Conservation (phyloP, 805 yeast genomes). For the Wickerhamomyces hampshirensis region DNA sequence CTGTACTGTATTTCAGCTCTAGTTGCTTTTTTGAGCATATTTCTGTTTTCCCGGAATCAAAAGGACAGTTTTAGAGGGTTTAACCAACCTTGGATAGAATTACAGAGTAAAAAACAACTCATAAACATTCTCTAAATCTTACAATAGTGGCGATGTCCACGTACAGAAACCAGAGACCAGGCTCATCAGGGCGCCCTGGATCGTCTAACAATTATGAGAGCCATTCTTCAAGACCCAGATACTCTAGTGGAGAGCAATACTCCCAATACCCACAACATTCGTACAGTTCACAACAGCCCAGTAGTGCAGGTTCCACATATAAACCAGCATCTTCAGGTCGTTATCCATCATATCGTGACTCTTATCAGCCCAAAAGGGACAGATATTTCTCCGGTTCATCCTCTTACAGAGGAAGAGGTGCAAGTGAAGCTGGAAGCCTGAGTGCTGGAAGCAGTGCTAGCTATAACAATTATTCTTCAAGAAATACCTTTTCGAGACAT, state of each 20-base stretch:
- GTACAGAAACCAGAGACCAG: slow-evolving; percentile 14
- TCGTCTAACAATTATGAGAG: slow-evolving; percentile 6
- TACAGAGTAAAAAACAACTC: neutral
- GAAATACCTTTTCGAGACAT: too few species aligned
- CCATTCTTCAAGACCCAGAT: slow-evolving; percentile 4
- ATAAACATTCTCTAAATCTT: too few species aligned
- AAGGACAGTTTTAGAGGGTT: neutral
- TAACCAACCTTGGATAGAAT: neutral
- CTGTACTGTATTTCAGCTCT: neutral
- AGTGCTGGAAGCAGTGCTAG: neutral
- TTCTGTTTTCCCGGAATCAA: neutral
- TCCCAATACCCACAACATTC: slow-evolving; percentile 1
- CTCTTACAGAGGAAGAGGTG: neutral
- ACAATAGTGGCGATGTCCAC: slow-evolving; percentile 15
- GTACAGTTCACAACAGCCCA: slow-evolving; percentile 2
- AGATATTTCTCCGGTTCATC: neutral
- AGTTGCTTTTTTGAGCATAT: neutral
- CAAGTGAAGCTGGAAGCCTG: neutral
- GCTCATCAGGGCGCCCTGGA: slow-evolving; percentile 8
- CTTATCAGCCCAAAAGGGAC: neutral
- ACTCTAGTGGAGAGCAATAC: neutral
- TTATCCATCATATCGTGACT: neutral
- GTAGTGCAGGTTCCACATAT: slow-evolving; percentile 8
- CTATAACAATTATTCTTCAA: too few species aligned
- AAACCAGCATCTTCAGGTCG: slow-evolving; percentile 2